These are phyloP conservation scores for Xerophyta viscosa DNA, from an alignment of 106 monocot species.

Conservation along the genomic window DNA sequence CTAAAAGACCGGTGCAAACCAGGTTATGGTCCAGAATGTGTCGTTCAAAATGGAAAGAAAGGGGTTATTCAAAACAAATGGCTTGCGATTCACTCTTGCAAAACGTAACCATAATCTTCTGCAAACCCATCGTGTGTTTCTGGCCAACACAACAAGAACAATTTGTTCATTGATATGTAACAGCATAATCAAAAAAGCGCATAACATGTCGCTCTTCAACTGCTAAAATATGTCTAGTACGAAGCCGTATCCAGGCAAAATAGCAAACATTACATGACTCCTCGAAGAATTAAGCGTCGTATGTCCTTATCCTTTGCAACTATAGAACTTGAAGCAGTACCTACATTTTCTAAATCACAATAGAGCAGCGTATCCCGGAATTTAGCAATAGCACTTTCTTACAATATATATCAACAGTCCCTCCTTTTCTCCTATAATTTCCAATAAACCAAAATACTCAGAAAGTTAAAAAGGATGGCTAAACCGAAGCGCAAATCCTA, in stretches of 20 bases:
- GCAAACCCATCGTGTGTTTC: constrained; percentile 93
- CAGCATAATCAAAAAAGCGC: not conserved
- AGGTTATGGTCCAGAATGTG: no score
- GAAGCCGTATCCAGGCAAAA: not conserved
- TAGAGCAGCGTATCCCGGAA: constrained; percentile 66
- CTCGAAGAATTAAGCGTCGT: constrained; percentile 46
- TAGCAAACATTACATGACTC: constrained; percentile 54
- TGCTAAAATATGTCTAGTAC: not conserved
- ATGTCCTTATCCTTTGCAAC: constrained; percentile 36
- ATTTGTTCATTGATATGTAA: not conserved
- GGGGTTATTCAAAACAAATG: constrained; percentile 78
- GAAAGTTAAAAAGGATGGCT: not conserved
- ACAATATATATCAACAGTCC: constrained; percentile 73
- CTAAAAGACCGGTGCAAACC: no score
- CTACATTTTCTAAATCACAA: constrained; percentile 99
- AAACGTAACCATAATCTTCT: constrained; percentile 82
- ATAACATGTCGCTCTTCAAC: no score
- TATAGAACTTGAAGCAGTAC: constrained; percentile 77
- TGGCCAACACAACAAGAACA: constrained; percentile 39
- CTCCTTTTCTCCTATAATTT: constrained; percentile 21
- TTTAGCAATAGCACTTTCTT: constrained; percentile 78
- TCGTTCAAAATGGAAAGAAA: constrained; percentile 92
- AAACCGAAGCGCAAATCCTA: not conserved
- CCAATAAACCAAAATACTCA: not conserved
- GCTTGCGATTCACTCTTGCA: constrained; percentile 89